Base-by-base conservation (phyloP, 2,329 filamentous ascomycete species). In the Aspergillus hiratsukae region DNA sequence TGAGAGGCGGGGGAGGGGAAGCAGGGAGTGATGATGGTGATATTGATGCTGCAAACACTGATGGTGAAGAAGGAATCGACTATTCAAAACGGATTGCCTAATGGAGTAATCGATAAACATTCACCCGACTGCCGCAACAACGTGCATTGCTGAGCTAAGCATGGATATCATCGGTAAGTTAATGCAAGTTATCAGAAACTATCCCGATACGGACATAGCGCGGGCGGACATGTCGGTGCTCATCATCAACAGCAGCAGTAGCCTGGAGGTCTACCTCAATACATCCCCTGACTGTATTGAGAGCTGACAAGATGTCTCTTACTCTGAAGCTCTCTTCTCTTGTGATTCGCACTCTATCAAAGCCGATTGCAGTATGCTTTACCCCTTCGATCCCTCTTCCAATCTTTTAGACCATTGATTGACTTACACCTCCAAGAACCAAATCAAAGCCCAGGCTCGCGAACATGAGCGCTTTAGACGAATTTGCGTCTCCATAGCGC, bases 251-350 rank as follows among this genome's bases (percentile, higher is more conserved):
- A 23, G n/a, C 37, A 25, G 40, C 21, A 21, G 21, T 43, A 23
- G 40, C 10, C 29, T 19, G 48, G 45, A 49, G 31, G 28, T 27
- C 27, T 48, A 19, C 40, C 10, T 40, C 25, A 28, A 49, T 28
- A 7, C 31, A 29, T 17, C 31, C 37, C 23, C 14, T 41, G 37
- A 27, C 37, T 46, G 43, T 21, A 14, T 27, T 25, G 43, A 46
- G 43, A 46, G 21, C 41, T 45, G 43, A 29, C 64, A 63, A 43
- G 61, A 87, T 87, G 84, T 86, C 83, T 59, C 67, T 88, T 59
- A 86, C 85, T 9, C 75, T 88, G 60, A 88, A 88, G 69, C 80
- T 88, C 63, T 83, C 82, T 31, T 87, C 85, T 23, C 76, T 88
- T 49, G 80, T 79, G 43, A 83, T 88, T 57, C 80, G 85, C 57